phyloP scores from a whole-genome alignment of 176 grass and related monocot genomes.

The Avena insularis region DNA sequence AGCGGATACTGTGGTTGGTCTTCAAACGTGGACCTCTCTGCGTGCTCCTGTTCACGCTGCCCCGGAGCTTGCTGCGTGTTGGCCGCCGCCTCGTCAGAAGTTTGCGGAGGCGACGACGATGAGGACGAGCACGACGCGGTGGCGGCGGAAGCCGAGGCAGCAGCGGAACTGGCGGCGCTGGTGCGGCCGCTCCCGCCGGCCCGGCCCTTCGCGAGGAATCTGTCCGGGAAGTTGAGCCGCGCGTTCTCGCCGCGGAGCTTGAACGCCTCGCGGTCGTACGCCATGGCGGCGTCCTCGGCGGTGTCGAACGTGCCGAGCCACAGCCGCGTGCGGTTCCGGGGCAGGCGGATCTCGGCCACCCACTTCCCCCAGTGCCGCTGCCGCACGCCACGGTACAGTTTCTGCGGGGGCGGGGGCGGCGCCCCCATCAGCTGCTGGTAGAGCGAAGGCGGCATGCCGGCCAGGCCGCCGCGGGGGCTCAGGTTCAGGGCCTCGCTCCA shows the following conservation, averaged over 20 bases:
- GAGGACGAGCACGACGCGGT: conserved; percentile 57
- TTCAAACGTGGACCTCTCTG: conserved; percentile 7
- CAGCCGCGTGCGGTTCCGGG: conserved; percentile 79
- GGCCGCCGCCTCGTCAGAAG: conserved; percentile 39
- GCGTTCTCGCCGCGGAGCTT: conserved; percentile 91
- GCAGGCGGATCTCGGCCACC: conserved; percentile 96
- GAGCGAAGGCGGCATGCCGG: conserved; percentile 48
- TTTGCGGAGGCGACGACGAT: conserved; percentile 50
- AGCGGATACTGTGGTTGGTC: conserved; percentile 23
- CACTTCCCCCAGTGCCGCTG: conserved; percentile 98
- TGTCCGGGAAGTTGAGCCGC: conserved; percentile 90
- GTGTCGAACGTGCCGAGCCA: conserved; percentile 98
- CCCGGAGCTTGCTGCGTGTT: conserved; percentile 27
- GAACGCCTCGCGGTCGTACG: conserved; percentile 91
- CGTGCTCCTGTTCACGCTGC: conserved; percentile 18
- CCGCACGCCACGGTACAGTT: conserved; percentile 90
- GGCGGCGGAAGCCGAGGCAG: neutral
- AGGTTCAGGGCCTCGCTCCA: conserved; percentile 90
- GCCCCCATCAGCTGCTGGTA: conserved; percentile 56
- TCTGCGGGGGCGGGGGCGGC: conserved; percentile 54
- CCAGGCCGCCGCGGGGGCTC: conserved; percentile 66
- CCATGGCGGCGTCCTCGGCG: conserved; percentile 95
- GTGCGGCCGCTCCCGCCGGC: conserved; percentile 53
- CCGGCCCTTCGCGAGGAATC: conserved; percentile 70
- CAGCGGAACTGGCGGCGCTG: conserved; percentile 25